Percentiles rank a stretch among this genome's conserved stretches.
Conservation (phyloP, 768 basidiomycete genomes). For the Lactarius pseudohatsudake region DNA sequence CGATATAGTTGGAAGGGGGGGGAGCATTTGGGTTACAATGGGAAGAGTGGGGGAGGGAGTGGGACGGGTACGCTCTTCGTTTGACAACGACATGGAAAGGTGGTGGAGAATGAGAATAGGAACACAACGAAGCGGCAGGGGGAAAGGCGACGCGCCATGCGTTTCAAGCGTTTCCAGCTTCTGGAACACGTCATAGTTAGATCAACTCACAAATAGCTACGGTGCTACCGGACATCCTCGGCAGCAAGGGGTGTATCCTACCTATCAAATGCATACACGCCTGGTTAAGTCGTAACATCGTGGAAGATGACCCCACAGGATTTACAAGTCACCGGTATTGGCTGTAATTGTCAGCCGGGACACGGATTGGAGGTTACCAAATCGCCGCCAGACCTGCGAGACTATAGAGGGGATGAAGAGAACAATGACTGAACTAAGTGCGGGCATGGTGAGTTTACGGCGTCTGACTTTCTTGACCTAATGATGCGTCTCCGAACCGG, state of each 20-base stretch:
- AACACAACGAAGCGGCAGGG: not conserved
- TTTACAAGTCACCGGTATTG: not conserved
- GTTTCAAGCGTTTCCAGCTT: not conserved
- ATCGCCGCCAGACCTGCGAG: not conserved
- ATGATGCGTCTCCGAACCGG: not conserved
- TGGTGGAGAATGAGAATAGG: not conserved
- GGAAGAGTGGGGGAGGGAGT: not conserved
- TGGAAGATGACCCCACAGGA: not conserved
- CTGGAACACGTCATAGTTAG: constrained; percentile 3
- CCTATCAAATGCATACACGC: not conserved
- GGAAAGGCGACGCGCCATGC: constrained; percentile 1
- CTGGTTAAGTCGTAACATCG: not conserved
- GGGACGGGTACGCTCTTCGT: not conserved
- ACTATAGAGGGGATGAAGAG: not conserved
- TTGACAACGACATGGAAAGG: constrained; percentile 2
- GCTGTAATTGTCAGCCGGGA: not conserved
- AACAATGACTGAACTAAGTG: not conserved
- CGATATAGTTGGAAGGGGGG: constrained; percentile 7
- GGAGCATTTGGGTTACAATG: not conserved
- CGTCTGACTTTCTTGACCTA: not conserved
- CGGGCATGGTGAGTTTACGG: not conserved
- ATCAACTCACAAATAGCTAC: not conserved
- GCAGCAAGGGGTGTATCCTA: not conserved
- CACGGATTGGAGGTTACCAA: not conserved
- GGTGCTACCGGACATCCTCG: not conserved